These are phyloP conservation scores for Talaromyces sp. DNA, from an alignment of 2,329 filamentous ascomycete species.

Conservation along the genomic window DNA sequence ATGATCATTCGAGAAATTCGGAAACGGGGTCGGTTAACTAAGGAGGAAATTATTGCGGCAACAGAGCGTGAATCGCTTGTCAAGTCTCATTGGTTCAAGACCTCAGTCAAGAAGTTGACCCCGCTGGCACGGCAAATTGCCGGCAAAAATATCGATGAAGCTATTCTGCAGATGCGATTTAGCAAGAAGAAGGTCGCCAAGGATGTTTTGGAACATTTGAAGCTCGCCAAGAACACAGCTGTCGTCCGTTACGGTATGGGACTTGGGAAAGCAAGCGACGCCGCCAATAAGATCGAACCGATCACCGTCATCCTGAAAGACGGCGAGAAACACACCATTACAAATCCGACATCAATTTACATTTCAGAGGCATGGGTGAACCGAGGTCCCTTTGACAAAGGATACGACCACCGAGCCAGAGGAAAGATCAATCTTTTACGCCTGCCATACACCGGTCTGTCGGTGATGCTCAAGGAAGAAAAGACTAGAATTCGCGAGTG, in stretches of 20 bases:
- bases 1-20: slow-evolving; percentile 76
- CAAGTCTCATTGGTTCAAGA: slow-evolving; percentile 72
- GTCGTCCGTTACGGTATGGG: slow-evolving; percentile 83
- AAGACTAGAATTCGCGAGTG: slow-evolving; percentile 79
- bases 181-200: slow-evolving; percentile 87
- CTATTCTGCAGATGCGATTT: slow-evolving; percentile 91
- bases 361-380: slow-evolving; percentile 92
- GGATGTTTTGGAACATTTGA: slow-evolving; percentile 74
- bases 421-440: slow-evolving; percentile 66
- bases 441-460: slow-evolving; percentile 71
- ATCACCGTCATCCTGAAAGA: slow-evolving; percentile 69
- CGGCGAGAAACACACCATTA: slow-evolving; percentile 67
- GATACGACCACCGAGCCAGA: slow-evolving; percentile 70
- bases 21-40: slow-evolving; percentile 63
- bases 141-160: slow-evolving; percentile 91
- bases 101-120: slow-evolving; percentile 86
- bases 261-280: slow-evolving; percentile 43
- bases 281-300: slow-evolving; percentile 33
- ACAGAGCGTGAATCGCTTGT: slow-evolving; percentile 57
- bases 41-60: slow-evolving; percentile 64
- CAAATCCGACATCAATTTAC: slow-evolving; percentile 78
- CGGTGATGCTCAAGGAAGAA: slow-evolving; percentile 87
- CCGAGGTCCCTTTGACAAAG: slow-evolving; percentile 61
- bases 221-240: slow-evolving; percentile 77
- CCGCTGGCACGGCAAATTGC: slow-evolving; percentile 82